Evolutionary conservation across 2,329 filamentous ascomycete species (phyloP), one percentile per base, ranked within the genome.

Genomic region (Malbranchea zuffiana): DNA sequence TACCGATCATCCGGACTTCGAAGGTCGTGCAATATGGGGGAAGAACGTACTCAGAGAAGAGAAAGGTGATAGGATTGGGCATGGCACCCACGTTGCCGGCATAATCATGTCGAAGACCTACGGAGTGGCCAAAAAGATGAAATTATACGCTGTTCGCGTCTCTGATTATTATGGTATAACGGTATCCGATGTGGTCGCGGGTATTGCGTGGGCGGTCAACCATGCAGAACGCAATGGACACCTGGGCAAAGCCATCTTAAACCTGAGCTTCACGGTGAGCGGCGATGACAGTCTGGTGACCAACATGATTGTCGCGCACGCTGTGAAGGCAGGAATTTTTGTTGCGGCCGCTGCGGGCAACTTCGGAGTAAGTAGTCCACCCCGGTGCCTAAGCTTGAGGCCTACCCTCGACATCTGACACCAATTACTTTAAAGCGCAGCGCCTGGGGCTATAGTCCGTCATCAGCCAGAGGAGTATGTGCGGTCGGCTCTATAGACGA

Each of bases 101-200:
- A 63, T 55, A 18, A 54, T 59, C 19, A 57, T 44, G n/a, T 52
- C 52, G 8, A 50, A 47, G 24, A 55, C 49, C 4, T 61, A 53
- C 37, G 60, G 60, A 35, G 48, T 63, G 35, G 53, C 60, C 18
- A 61, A 61, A 45, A 54, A 56, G 38, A 51, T 58, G 17, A 54
- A 45, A 12, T 39, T 63, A 15, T 46, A 61, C 26, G 67, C 66
- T 29, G 65, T 75, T 38, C 72, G 70, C 51, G 68, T 57, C 42
- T 59, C 70, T 12, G 62, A 62, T 32, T 56, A 55, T 16, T 50
- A 63, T 10, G 65, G 66, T 29, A 57, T 58, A 29, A 63, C 57
- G 15, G 60, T 57, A 29, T 55, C 59, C 18, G 60, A 61, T 47
- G 67, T 69, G 43, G 61, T 75, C 43, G 53, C 60, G 15, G 71